Evolutionary conservation across 2,329 filamentous ascomycete species (phyloP).

Genomic region (Triangularia setosa): DNA sequence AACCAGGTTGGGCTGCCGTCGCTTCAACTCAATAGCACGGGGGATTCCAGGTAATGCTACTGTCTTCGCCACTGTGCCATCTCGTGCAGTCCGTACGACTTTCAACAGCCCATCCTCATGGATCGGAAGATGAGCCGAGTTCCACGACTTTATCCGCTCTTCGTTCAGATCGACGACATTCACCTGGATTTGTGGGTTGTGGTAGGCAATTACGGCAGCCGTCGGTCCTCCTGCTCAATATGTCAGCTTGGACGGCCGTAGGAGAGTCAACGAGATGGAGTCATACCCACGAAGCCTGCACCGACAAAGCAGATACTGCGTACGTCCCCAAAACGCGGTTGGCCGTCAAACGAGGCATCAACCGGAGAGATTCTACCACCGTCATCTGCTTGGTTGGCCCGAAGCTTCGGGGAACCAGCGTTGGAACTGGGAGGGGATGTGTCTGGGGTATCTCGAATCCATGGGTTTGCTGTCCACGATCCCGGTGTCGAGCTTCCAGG

Average conservation of each 20-base stretch:
- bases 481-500: constrained; percentile 17
- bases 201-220: constrained; percentile 55
- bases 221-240: constrained; percentile 50
- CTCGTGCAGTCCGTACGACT: constrained; percentile 46
- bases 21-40: constrained; percentile 24
- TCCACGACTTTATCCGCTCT: constrained; percentile 54
- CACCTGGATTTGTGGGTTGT: constrained; percentile 54
- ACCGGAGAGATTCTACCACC: constrained; percentile 10
- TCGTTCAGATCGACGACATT: constrained; percentile 56
- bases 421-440: constrained; percentile 27
- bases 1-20: constrained; percentile 50
- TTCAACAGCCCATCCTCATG: constrained; percentile 55
- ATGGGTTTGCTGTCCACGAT: constrained; percentile 21
- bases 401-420: constrained; percentile 26
- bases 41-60: constrained; percentile 23
- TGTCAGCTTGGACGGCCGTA: neutral
- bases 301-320: constrained; percentile 52
- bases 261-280: neutral
- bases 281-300: constrained; percentile 57
- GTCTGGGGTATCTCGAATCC: constrained; percentile 21
- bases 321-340: constrained; percentile 10
- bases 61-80: constrained; percentile 32
- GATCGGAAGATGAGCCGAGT: constrained; percentile 54
- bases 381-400: constrained; percentile 11
- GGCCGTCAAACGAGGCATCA: neutral